phyloP scores from a whole-genome alignment of 1,284 basidiomycete genomes.

The Hypsizygus ulmarius region DNA sequence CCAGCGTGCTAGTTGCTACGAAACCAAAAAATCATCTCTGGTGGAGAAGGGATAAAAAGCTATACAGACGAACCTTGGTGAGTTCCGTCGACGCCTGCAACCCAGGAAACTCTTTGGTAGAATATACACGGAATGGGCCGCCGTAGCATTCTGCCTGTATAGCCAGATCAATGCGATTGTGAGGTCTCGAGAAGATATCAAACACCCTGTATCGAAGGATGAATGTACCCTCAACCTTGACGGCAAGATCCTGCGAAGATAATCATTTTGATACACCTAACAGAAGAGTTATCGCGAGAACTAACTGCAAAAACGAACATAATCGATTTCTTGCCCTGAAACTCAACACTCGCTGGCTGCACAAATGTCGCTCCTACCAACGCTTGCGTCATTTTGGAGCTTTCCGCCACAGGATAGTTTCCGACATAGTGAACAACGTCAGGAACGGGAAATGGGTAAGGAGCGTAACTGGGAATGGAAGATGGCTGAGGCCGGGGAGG shows the following conservation, averaged over 20 bases:
- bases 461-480: background rate
- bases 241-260: conserved; percentile 57
- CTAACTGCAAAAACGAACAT: conserved; percentile 73
- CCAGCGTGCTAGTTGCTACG: conserved; percentile 62
- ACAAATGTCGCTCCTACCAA: conserved; percentile 67
- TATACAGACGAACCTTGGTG: conserved; percentile 53
- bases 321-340: conserved; percentile 56
- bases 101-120: conserved; percentile 79
- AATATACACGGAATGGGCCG: conserved; percentile 66
- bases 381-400: conserved; percentile 49
- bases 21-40: conserved; percentile 2
- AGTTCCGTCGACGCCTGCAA: conserved; percentile 69
- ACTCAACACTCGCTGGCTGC: conserved; percentile 56
- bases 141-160: conserved; percentile 73
- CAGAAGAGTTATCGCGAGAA: too few relatives aligned
- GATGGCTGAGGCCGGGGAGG: conserved; percentile 7
- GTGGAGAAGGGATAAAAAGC: background rate
- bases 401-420: conserved; percentile 42
- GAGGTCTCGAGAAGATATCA: conserved; percentile 52
- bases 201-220: conserved; percentile 67
- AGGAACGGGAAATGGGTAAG: background rate
- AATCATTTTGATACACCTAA: too few relatives aligned
- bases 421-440: conserved; percentile 33
- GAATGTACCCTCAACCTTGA: conserved; percentile 64
- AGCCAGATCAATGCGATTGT: conserved; percentile 39